phyloP scores from a whole-genome alignment of 1,139 yeast genomes.

The Zygosaccharomyces pseudobailii region DNA sequence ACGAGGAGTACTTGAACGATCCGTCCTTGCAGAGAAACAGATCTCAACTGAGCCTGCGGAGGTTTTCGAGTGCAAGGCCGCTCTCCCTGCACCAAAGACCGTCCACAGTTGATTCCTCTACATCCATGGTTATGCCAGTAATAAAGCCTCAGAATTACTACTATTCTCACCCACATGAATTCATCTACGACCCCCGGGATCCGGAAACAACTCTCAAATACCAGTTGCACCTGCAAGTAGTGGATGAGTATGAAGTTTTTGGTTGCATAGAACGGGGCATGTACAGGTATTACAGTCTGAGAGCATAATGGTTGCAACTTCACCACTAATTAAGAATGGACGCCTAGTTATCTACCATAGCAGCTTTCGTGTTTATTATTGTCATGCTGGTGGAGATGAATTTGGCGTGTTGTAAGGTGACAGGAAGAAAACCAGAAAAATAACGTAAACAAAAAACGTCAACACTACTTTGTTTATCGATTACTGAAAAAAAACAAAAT shows the following conservation, averaged over 20 bases:
- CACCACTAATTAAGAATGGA: neutral
- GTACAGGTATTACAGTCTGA: constrained; percentile 55
- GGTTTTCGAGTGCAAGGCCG: constrained; percentile 6
- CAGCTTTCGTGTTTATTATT: neutral
- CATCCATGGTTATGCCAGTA: constrained; percentile 6
- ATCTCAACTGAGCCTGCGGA: constrained; percentile 28
- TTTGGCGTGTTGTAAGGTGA: neutral
- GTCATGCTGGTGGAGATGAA: neutral
- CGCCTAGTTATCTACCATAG: neutral
- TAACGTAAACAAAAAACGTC: neutral
- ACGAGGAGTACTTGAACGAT: constrained; percentile 30
- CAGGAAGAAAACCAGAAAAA: neutral
- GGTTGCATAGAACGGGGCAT: constrained; percentile 71
- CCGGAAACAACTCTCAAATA: constrained; percentile 26
- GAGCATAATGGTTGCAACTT: constrained; percentile 32
- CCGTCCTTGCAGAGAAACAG: constrained; percentile 33
- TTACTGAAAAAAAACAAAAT: neutral
- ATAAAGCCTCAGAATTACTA: constrained; percentile 17
- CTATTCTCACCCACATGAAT: constrained; percentile 23
- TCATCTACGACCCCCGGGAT: constrained; percentile 25
- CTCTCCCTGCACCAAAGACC: constrained; percentile 2
- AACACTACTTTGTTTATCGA: neutral
- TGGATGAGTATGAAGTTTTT: constrained; percentile 48
- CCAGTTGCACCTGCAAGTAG: constrained; percentile 26
- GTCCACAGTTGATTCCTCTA: constrained; percentile 6